Percentiles rank a stretch among this genome's conserved stretches.
Evolutionary conservation across 1,284 basidiomycete species (phyloP).

Genomic region (Melampsora americana): DNA sequence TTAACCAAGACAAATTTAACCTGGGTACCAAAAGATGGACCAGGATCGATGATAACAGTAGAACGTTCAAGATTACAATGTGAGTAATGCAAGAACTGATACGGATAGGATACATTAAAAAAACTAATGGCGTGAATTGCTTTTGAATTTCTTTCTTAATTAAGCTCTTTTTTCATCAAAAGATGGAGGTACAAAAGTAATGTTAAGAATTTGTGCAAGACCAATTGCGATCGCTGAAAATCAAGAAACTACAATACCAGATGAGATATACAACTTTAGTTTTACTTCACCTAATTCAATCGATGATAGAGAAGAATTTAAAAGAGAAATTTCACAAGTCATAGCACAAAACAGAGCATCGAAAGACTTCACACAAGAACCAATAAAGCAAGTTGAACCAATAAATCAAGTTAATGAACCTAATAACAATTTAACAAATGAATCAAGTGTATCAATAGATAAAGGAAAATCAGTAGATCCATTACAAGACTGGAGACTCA

Average conservation of each 20-base stretch:
- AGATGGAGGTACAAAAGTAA: slow-evolving; percentile 69
- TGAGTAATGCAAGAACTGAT: too few relatives aligned
- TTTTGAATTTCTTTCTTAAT: background rate
- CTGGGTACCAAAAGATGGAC: slow-evolving; percentile 70
- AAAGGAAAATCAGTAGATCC: slow-evolving; percentile 48
- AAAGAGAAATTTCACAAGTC: slow-evolving; percentile 68
- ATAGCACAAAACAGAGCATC: slow-evolving; percentile 63
- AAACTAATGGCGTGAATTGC: too few relatives aligned
- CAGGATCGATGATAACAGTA: slow-evolving; percentile 63
- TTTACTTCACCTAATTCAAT: slow-evolving; percentile 59
- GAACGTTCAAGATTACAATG: slow-evolving; percentile 41
- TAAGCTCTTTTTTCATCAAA: slow-evolving; percentile 77
- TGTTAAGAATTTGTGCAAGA: slow-evolving; percentile 63
- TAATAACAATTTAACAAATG: slow-evolving; percentile 50
- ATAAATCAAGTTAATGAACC: slow-evolving; percentile 46
- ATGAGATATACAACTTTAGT: slow-evolving; percentile 56
- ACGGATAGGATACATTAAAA: too few relatives aligned
- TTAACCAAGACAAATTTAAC: slow-evolving; percentile 66
- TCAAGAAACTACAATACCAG: background rate
- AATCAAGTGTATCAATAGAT: slow-evolving; percentile 40
- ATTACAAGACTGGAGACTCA: slow-evolving; percentile 56
- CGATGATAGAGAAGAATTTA: slow-evolving; percentile 71
- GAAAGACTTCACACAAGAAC: slow-evolving; percentile 41
- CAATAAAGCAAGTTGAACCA: slow-evolving; percentile 55
- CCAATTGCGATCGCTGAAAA: background rate